Evolutionary conservation across 2,329 filamentous ascomycete species (phyloP).

Genomic region (Exophiala lecanii-corni): DNA sequence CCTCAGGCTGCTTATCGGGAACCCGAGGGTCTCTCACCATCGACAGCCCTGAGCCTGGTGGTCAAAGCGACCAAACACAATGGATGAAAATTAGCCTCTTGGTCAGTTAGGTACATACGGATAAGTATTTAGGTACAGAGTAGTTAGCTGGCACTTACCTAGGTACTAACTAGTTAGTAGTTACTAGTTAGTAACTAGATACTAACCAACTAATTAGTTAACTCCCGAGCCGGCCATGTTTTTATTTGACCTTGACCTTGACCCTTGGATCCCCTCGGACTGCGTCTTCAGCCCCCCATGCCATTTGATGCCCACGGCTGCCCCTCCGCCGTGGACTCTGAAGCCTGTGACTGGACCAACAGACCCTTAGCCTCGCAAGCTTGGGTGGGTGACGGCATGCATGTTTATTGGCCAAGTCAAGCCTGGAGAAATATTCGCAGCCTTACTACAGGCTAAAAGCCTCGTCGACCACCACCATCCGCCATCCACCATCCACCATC

Average conservation of each 20-base stretch:
- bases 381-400: neutral
- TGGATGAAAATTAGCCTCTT: neutral
- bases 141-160: too few species aligned
- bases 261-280: too few species aligned
- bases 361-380: neutral
- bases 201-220: too few species aligned
- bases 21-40: too few species aligned
- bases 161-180: too few species aligned
- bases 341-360: neutral
- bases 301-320: neutral
- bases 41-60: neutral
- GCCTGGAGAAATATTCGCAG: conserved; percentile 11
- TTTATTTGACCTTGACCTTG: too few species aligned
- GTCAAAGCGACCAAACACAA: neutral
- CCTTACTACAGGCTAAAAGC: conserved; percentile 26
- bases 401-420: neutral
- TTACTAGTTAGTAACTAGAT: too few species aligned
- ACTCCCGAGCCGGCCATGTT: too few species aligned
- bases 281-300: too few species aligned
- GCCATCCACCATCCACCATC: neutral
- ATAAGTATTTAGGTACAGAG: too few species aligned
- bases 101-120: too few species aligned
- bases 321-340: too few species aligned
- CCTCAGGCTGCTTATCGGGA: neutral
- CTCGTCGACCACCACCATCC: conserved; percentile 12